A percentile compares a stretch with the other conserved stretches of the same genome.
Evolutionary conservation across 2,329 filamentous ascomycete genomes (phyloP).

Genomic region (Sordariomycetes sp.): DNA sequence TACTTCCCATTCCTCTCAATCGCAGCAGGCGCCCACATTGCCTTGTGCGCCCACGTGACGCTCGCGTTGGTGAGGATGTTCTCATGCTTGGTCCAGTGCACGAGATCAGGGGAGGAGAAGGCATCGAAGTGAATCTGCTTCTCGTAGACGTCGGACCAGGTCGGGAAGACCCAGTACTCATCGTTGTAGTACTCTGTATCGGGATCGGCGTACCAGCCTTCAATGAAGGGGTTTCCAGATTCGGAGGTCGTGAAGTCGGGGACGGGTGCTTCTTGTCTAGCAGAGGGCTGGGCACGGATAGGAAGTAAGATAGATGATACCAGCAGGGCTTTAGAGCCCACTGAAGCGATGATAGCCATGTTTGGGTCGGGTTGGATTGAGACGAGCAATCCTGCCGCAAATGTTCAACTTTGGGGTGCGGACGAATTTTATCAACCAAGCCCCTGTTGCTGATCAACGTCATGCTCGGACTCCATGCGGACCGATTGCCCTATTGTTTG

Average conservation of each 20-base stretch:
- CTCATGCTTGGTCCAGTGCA: slow-evolving; percentile 37
- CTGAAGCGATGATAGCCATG: no score
- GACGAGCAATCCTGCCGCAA: no score
- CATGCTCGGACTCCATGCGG: no score
- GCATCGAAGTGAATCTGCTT: slow-evolving; percentile 40
- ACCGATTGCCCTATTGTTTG: no score
- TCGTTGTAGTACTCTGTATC: slow-evolving; percentile 35
- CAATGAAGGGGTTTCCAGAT: slow-evolving; percentile 36
- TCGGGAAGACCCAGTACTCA: slow-evolving; percentile 39
- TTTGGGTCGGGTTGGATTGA: no score
- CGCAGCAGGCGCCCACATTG: slow-evolving; percentile 38
- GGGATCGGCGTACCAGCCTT: slow-evolving; percentile 41
- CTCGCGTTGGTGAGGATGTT: slow-evolving; percentile 24
- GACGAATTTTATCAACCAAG: no score
- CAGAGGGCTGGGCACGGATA: no score
- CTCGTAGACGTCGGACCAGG: slow-evolving; percentile 31
- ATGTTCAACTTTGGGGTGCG: no score
- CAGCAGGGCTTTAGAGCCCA: no score
- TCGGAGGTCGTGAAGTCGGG: slow-evolving; percentile 28
- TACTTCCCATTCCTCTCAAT: slow-evolving; percentile 32
- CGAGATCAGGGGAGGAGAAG: slow-evolving; percentile 37
- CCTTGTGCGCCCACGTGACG: slow-evolving; percentile 31
- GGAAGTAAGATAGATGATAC: no score
- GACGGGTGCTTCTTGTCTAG: no score
- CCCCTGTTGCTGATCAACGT: no score